Conservation (phyloP, 192 early-diverging fungal species). For the Lobosporangium transversale region DNA sequence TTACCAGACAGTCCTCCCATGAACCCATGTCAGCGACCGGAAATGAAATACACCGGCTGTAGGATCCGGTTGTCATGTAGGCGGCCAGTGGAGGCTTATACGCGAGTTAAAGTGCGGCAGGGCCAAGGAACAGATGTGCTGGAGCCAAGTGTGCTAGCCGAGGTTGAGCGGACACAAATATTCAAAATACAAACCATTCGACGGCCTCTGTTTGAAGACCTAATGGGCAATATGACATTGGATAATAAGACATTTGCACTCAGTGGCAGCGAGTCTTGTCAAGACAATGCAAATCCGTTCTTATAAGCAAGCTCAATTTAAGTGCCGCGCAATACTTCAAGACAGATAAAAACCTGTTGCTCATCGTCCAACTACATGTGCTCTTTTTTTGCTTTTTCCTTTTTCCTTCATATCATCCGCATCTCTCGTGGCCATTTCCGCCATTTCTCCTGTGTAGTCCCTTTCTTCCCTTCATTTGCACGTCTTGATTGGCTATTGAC, state of each 20-base stretch:
- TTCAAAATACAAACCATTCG: constrained; percentile 47
- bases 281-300: neutral
- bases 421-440: neutral
- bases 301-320: neutral
- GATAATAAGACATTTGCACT: neutral
- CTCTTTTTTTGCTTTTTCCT: constrained; percentile 1
- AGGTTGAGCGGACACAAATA: constrained; percentile 26
- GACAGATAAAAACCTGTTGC: no score
- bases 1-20: neutral
- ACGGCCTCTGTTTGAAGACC: constrained; percentile 17
- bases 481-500: no score
- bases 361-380: no score
- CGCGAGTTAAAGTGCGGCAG: constrained; percentile 24
- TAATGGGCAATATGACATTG: constrained; percentile 16
- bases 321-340: no score
- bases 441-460: no score
- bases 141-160: constrained; percentile 26
- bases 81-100: constrained; percentile 26
- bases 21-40: constrained; percentile 10
- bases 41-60: neutral
- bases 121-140: constrained; percentile 14
- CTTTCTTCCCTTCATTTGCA: neutral
- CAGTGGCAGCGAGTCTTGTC: neutral
- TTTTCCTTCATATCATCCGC: constrained; percentile 1
- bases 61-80: constrained; percentile 8